Conservation (phyloP, 306 rosid genomes). For the Inga laurina region DNA sequence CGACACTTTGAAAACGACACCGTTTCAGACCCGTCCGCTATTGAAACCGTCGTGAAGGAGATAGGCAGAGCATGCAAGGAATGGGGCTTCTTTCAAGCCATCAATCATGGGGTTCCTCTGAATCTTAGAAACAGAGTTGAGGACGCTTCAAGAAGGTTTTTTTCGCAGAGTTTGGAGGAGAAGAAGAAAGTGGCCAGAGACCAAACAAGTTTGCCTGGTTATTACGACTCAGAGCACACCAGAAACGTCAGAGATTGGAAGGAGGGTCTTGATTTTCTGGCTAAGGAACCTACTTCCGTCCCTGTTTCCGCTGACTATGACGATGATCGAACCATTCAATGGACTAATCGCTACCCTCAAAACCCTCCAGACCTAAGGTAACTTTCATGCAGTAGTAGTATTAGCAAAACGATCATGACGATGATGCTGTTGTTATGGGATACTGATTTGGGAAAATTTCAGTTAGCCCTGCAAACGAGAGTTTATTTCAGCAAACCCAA, state of each 20-base stretch:
- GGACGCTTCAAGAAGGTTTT: conserved; percentile 51
- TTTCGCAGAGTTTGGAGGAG: conserved; percentile 52
- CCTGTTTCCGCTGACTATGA: neutral
- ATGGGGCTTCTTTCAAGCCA: conserved; percentile 38
- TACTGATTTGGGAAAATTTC: neutral
- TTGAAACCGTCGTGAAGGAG: neutral
- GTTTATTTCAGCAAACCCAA: no score
- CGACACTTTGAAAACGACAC: neutral
- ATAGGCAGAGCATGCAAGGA: conserved; percentile 10
- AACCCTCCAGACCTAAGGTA: neutral
- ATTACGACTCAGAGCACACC: neutral
- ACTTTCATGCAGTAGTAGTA: neutral
- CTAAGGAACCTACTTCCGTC: neutral
- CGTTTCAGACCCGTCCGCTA: neutral
- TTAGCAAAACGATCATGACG: neutral
- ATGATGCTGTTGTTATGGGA: neutral
- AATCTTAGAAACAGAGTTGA: conserved; percentile 41
- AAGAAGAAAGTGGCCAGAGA: conserved; percentile 49
- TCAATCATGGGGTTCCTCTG: conserved; percentile 68
- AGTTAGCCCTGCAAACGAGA: no score
- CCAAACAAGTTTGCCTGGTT: neutral
- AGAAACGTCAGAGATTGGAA: neutral
- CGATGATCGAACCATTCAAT: neutral
- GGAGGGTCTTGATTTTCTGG: neutral
- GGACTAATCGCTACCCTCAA: neutral